phyloP scores from a whole-genome alignment of 2,329 filamentous ascomycete species.

The Eutypella sp. region DNA sequence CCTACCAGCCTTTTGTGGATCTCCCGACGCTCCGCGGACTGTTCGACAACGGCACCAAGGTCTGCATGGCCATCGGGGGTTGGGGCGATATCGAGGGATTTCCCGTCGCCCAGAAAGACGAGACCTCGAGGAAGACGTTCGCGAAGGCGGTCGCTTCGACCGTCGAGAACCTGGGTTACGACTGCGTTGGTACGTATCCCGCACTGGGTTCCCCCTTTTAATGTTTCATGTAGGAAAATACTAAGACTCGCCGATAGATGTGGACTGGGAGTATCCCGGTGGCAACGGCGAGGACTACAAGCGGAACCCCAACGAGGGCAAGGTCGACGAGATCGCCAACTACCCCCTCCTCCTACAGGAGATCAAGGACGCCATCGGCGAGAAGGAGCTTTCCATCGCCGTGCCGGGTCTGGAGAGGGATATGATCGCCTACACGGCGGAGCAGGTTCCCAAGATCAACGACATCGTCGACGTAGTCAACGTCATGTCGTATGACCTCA shows the following conservation, averaged over 20 bases:
- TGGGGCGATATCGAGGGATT: conserved; percentile 68
- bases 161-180: conserved; percentile 57
- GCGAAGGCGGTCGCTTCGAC: conserved; percentile 60
- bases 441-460: conserved; percentile 52
- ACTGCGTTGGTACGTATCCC: conserved; percentile 56
- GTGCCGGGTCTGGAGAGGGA: conserved; percentile 58
- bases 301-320: conserved; percentile 51
- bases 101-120: conserved; percentile 45
- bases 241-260: conserved; percentile 26
- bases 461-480: conserved; percentile 61
- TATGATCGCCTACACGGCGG: conserved; percentile 59
- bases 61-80: conserved; percentile 69
- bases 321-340: conserved; percentile 56
- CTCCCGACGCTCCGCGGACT: conserved; percentile 33
- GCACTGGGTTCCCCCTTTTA: background rate
- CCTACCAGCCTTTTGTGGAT: conserved; percentile 21
- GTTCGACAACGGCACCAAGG: conserved; percentile 49
- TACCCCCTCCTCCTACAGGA: conserved; percentile 57
- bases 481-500: conserved; percentile 63
- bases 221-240: background rate
- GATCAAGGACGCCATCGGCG: conserved; percentile 51
- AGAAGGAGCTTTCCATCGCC: conserved; percentile 60
- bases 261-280: conserved; percentile 63
- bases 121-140: conserved; percentile 47
- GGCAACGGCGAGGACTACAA: conserved; percentile 69